phyloP scores from a whole-genome alignment of 1,284 basidiomycete genomes.

The Microbotryum silenes-acaulis region DNA sequence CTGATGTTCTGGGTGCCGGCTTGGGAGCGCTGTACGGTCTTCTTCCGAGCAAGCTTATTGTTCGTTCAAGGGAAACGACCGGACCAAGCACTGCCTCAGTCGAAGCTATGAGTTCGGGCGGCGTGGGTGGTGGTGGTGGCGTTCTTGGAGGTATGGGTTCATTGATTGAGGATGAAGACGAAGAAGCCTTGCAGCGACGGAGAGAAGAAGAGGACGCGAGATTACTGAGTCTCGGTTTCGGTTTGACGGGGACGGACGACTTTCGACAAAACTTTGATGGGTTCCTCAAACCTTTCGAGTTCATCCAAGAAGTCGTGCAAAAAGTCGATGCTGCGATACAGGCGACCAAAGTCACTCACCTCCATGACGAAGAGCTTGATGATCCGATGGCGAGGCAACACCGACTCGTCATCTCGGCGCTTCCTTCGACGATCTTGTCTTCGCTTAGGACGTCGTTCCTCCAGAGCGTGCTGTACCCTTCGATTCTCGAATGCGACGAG shows the following conservation, averaged over 20 bases:
- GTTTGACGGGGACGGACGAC: constrained; percentile 64
- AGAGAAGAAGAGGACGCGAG: constrained; percentile 51
- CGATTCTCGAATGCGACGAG: constrained; percentile 86
- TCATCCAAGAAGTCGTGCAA: constrained; percentile 78
- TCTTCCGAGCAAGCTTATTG: constrained; percentile 70
- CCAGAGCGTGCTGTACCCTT: constrained; percentile 76
- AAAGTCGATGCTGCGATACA: constrained; percentile 35
- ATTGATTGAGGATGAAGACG: constrained; percentile 44
- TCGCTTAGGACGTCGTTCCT: constrained; percentile 27
- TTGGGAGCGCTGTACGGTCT: constrained; percentile 88
- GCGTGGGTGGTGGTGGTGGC: constrained; percentile 48
- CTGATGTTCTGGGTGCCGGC: constrained; percentile 89
- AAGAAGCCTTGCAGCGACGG: constrained; percentile 50
- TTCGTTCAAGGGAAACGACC: constrained; percentile 17
- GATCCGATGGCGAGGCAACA: constrained; percentile 11
- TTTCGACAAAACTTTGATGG: constrained; percentile 75
- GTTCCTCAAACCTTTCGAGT: constrained; percentile 82
- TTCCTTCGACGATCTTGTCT: constrained; percentile 17
- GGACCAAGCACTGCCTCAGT: constrained; percentile 3
- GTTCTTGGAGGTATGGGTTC: constrained; percentile 53
- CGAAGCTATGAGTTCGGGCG: constrained; percentile 43
- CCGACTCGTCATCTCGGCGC: constrained; percentile 14
- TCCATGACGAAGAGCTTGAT: not conserved
- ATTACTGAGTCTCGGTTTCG: constrained; percentile 56
- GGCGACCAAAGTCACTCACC: too few species aligned